These are phyloP conservation scores for Haplosporangium sp. DNA, from an alignment of 371 early-diverging fungal genomes.

Conservation along the genomic window DNA sequence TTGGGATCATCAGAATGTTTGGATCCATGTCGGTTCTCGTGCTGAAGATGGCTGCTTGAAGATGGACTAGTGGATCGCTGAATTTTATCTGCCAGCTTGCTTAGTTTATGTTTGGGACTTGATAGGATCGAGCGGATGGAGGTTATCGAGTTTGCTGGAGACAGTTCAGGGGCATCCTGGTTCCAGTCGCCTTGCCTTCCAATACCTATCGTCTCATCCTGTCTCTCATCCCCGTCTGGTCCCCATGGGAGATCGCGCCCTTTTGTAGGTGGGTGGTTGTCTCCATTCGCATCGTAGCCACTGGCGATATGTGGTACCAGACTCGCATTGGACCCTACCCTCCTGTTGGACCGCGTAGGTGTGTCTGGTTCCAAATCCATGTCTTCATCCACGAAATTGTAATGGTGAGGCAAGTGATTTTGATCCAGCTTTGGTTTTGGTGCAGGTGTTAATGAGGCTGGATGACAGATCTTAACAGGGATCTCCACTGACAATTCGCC, in stretches of 20 bases:
- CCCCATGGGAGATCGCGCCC: conserved; percentile 30
- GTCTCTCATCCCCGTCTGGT: conserved; percentile 10
- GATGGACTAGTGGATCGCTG: conserved; percentile 56
- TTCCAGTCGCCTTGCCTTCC: conserved; percentile 49
- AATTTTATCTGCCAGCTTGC: conserved; percentile 53
- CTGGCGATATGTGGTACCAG: conserved; percentile 7
- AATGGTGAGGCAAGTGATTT: conserved; percentile 55
- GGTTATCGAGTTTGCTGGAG: conserved; percentile 53
- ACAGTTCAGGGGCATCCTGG: conserved; percentile 26
- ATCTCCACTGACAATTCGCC: conserved; percentile 64
- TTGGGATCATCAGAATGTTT: conserved; percentile 30
- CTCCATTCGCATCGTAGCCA: neutral
- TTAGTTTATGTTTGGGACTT: conserved; percentile 39
- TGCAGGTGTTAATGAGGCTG: conserved; percentile 61
- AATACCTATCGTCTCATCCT: conserved; percentile 14
- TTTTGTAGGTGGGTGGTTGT: neutral
- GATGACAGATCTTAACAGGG: conserved; percentile 66
- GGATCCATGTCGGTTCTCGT: conserved; percentile 36
- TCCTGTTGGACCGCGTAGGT: conserved; percentile 24
- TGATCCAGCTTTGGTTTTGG: conserved; percentile 56
- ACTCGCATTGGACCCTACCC: conserved; percentile 35
- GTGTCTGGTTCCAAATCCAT: conserved; percentile 33
- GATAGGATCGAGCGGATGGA: conserved; percentile 39
- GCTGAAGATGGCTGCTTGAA: conserved; percentile 37
- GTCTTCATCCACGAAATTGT: conserved; percentile 54